These are phyloP conservation scores for Cylindrodendrum hubeiense DNA, from an alignment of 2,329 filamentous ascomycete genomes.

Conservation along the genomic window DNA sequence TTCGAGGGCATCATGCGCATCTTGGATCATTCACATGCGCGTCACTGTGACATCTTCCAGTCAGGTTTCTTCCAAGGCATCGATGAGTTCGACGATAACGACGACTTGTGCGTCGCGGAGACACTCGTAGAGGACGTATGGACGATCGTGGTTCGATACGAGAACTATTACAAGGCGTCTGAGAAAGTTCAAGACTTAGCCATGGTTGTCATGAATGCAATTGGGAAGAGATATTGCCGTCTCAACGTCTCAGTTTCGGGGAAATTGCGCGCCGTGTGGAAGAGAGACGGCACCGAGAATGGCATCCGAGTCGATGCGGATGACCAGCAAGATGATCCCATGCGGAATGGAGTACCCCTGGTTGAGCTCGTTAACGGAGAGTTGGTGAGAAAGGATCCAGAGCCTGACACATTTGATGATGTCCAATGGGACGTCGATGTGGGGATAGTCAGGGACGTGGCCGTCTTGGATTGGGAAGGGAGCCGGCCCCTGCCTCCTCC, in stretches of 20 bases:
- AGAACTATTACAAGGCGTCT: neutral
- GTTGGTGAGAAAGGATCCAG: neutral
- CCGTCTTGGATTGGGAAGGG: conserved; percentile 1
- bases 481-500: neutral
- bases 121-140: conserved; percentile 8
- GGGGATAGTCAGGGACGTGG: neutral
- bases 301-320: neutral
- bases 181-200: neutral
- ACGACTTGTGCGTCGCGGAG: neutral
- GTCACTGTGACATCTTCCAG: neutral
- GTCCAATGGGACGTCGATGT: conserved; percentile 6
- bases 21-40: neutral
- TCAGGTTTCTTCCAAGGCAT: neutral
- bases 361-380: neutral
- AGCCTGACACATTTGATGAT: neutral
- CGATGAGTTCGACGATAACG: neutral
- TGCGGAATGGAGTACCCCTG: conserved; percentile 4
- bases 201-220: neutral
- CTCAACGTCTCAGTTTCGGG: neutral
- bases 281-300: neutral
- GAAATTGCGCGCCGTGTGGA: neutral
- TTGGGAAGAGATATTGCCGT: neutral
- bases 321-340: neutral
- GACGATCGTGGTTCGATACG: neutral
- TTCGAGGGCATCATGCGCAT: conserved; percentile 20